phyloP scores from a whole-genome alignment of 345 rosid genomes.

The Brassica rapa region DNA sequence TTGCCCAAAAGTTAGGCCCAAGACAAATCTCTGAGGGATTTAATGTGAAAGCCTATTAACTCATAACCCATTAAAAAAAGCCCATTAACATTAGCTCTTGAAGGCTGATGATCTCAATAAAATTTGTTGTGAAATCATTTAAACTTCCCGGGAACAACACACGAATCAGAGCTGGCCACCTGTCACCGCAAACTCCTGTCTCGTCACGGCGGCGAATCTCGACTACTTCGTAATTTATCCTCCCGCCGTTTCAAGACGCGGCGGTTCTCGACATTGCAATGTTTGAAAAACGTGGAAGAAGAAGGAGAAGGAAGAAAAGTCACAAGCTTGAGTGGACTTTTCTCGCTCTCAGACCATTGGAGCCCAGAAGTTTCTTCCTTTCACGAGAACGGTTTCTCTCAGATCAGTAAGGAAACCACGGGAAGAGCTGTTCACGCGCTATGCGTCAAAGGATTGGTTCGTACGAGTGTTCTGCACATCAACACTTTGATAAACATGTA shows the following conservation, averaged over 20 bases:
- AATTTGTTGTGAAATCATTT: background rate
- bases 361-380: constrained; percentile 64
- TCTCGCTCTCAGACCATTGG: constrained; percentile 58
- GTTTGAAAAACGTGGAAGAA: constrained; percentile 30
- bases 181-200: constrained; percentile 29
- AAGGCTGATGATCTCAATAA: background rate
- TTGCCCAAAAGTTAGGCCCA: too few relatives aligned
- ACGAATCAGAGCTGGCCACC: constrained; percentile 38
- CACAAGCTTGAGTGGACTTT: constrained; percentile 27
- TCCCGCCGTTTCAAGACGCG: constrained; percentile 29
- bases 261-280: constrained; percentile 46
- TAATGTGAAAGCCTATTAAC: background rate
- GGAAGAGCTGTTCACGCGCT: constrained; percentile 81
- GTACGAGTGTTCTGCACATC: constrained; percentile 45
- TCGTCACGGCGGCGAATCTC: constrained; percentile 31
- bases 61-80: background rate
- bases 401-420: constrained; percentile 49
- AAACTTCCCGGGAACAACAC: constrained; percentile 11
- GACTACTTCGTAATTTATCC: background rate
- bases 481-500: constrained; percentile 80
- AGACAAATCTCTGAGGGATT: background rate
- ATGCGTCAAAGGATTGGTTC: constrained; percentile 57
- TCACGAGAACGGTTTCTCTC: constrained; percentile 73
- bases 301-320: constrained; percentile 8
- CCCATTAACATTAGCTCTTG: background rate